Conservation (phyloP, 108 stramenopile genomes). For the Cyclotella cryptica region DNA sequence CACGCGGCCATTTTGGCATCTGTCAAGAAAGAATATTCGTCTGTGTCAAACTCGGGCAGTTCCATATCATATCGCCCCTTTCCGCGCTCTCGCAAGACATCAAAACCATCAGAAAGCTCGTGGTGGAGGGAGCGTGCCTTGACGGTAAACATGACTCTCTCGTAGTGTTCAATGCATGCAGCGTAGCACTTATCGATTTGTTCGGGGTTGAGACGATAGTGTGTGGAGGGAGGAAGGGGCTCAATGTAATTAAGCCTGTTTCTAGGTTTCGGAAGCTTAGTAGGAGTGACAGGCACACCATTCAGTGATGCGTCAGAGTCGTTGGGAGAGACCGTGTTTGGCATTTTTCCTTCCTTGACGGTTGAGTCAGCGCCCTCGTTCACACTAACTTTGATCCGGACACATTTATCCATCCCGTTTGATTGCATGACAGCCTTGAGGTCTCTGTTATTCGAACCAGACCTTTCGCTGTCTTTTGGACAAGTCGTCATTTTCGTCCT, state of each 20-base stretch:
- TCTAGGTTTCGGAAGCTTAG: not conserved
- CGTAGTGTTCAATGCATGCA: constrained; percentile 84
- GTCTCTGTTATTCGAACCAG: too few relatives aligned
- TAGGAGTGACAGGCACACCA: not conserved
- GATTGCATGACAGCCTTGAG: not conserved
- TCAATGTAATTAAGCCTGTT: not conserved
- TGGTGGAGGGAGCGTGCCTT: constrained; percentile 71
- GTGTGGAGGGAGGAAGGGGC: constrained; percentile 44
- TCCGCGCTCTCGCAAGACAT: constrained; percentile 88
- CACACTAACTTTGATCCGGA: constrained; percentile 1
- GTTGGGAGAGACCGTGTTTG: constrained; percentile 30
- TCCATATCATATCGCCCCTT: constrained; percentile 90
- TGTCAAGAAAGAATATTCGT: constrained; percentile 70
- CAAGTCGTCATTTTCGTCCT: too few relatives aligned
- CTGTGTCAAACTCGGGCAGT: constrained; percentile 68
- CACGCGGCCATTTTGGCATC: constrained; percentile 76
- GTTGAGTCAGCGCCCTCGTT: not conserved
- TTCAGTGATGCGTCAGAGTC: constrained; percentile 45
- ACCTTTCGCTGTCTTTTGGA: too few relatives aligned
- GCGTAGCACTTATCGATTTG: constrained; percentile 71
- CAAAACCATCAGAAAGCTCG: constrained; percentile 89
- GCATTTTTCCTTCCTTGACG: not conserved
- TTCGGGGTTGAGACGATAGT: constrained; percentile 65
- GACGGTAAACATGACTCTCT: constrained; percentile 86
- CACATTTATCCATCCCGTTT: not conserved